Base-by-base conservation (phyloP, 176 grass and related monocot genomes). In the Pharus latifolius region DNA sequence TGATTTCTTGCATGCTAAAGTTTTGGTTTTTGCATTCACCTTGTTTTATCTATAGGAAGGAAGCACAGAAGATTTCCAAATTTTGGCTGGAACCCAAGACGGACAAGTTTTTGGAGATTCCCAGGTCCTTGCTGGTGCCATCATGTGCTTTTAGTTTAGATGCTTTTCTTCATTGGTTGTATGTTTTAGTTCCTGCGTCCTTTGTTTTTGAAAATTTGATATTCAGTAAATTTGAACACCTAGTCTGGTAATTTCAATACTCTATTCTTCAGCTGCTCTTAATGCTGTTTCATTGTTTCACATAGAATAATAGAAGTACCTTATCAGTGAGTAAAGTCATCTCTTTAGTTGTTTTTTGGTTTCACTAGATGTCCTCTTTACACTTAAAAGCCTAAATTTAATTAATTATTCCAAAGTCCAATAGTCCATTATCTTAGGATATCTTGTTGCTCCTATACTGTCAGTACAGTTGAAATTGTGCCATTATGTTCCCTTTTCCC, bases 41-140 rank as follows among this genome's bases (percentile, higher is more conserved):
- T 49, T 87, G 13, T 82, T 73, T 54, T 77, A 32, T 82, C 85
- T 83, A 14, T 66, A 97, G 94, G 86, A 92, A 90, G 89, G 94
- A 83, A 87, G 78, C 57, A 79, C 67, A 68, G 70, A 73, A 85
- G 70, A 78, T 70, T 83, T 97, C 67, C 89, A 92, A 73, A 88
- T 97, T 77, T 84, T 86, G 49, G 69, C 94, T 40, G 89, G 94
- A 24, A 90, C 89, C 38, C 80, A 89, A 69, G 94, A 97, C 83
- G 94, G 89, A 66, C 69, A 82, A 60, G 44, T 76, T 61, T 97
- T 97, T 75, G 74, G 91, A 19, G 74, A 68, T 87, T 97, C 86
- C 71, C 89, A 97, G 94, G 94, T 97, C 13, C 28, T 45, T 84
- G 31, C 33, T 60, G 63, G 18, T 44, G 9, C 67, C 30, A 20